Evolutionary conservation across 805 yeast species (phyloP).

Genomic region (Soucietia sequanensis): DNA sequence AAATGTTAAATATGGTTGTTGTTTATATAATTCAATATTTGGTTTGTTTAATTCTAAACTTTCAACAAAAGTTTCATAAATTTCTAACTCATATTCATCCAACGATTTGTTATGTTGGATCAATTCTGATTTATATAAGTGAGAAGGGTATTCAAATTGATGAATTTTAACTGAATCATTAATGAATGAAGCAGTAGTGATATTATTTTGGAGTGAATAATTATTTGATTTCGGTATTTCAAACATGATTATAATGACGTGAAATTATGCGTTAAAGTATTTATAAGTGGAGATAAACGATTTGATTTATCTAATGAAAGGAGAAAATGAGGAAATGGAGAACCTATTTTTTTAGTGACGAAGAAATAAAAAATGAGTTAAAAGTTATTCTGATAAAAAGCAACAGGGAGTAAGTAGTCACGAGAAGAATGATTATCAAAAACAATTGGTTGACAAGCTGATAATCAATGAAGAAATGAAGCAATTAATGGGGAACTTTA

Average conservation of each 20-base stretch:
- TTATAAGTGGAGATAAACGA: too few species aligned
- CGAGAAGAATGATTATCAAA: too few species aligned
- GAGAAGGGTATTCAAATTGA: constrained; percentile 52
- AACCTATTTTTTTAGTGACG: too few species aligned
- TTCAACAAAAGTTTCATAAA: constrained; percentile 39
- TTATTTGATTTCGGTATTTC: constrained; percentile 4
- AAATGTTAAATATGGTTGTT: constrained; percentile 85
- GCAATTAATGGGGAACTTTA: too few species aligned
- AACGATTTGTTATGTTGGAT: constrained; percentile 43
- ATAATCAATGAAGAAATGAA: too few species aligned
- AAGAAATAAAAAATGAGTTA: too few species aligned
- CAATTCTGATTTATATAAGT: constrained; percentile 50
- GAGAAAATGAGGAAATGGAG: too few species aligned
- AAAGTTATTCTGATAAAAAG: too few species aligned
- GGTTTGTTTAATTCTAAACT: constrained; percentile 43
- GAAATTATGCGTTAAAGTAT: too few species aligned
- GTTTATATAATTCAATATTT: constrained; percentile 56
- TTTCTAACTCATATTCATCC: constrained; percentile 53
- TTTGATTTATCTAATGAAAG: too few species aligned
- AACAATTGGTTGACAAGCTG: too few species aligned
- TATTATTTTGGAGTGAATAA: neutral
- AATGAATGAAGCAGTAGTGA: constrained; percentile 1
- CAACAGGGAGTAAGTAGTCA: too few species aligned
- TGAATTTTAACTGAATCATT: constrained; percentile 11
- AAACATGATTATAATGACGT: constrained; percentile 4